phyloP scores from a whole-genome alignment of 257 asterid genomes.

The Penstemon eatonii region DNA sequence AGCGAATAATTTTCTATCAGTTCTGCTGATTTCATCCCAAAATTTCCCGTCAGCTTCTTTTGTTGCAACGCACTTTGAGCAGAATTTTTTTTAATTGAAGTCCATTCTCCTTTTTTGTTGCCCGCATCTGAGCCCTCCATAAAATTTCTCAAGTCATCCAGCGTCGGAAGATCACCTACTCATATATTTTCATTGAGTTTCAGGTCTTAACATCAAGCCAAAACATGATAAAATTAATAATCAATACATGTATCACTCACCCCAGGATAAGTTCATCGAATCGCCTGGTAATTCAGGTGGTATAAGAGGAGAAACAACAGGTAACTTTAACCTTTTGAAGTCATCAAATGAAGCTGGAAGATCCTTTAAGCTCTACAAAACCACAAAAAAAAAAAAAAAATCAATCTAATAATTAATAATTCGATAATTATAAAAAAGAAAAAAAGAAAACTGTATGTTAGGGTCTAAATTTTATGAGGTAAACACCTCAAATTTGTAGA shows the following conservation, averaged over 20 bases:
- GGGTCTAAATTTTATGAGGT: slow-evolving; percentile 14
- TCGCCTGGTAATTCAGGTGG: slow-evolving; percentile 48
- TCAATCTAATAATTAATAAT: slow-evolving; percentile 14
- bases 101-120: slow-evolving; percentile 46
- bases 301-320: slow-evolving; percentile 45
- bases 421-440: neutral
- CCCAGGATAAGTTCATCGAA: slow-evolving; percentile 56
- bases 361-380: slow-evolving; percentile 51
- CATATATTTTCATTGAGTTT: slow-evolving; percentile 19
- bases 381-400: slow-evolving; percentile 26
- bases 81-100: slow-evolving; percentile 36
- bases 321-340: slow-evolving; percentile 59
- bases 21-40: slow-evolving; percentile 30
- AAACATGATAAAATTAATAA: neutral
- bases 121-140: slow-evolving; percentile 35
- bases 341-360: slow-evolving; percentile 62
- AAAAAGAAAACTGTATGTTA: neutral
- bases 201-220: slow-evolving; percentile 19
- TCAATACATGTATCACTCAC: slow-evolving; percentile 40
- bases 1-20: slow-evolving; percentile 30
- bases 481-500: slow-evolving; percentile 62
- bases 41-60: slow-evolving; percentile 36
- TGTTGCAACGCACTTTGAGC: slow-evolving; percentile 43
- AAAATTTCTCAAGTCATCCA: slow-evolving; percentile 55
- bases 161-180: slow-evolving; percentile 66